These are phyloP conservation scores for Blastomyces gilchristii DNA, from an alignment of 2,329 filamentous ascomycete species.

Conservation along the genomic window DNA sequence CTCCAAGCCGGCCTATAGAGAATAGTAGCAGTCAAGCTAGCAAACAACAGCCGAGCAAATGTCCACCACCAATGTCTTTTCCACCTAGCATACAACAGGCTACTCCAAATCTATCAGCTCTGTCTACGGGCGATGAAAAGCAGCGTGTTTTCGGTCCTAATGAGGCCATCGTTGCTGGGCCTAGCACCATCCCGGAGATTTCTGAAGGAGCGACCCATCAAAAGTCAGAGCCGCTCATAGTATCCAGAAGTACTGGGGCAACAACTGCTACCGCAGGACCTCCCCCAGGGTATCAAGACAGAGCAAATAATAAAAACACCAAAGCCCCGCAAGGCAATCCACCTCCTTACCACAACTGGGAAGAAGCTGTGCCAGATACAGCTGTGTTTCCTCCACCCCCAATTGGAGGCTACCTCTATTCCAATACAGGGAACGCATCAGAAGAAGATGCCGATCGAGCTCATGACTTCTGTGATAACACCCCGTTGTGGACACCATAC, in stretches of 20 bases:
- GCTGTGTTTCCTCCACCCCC: conserved; percentile 51
- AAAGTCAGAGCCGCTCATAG: conserved; percentile 12
- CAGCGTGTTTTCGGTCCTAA: conserved; percentile 10
- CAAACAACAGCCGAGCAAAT: background rate
- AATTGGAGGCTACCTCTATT: conserved; percentile 42
- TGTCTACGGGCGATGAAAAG: conserved; percentile 13
- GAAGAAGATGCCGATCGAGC: conserved; percentile 45
- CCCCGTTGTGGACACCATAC: conserved; percentile 43
- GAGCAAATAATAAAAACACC: background rate
- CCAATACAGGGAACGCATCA: conserved; percentile 48
- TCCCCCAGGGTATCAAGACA: conserved; percentile 7
- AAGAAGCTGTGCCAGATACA: conserved; percentile 48
- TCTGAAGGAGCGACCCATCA: conserved; percentile 9
- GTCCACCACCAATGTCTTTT: background rate
- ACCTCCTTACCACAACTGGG: conserved; percentile 54
- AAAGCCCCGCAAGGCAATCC: conserved; percentile 28
- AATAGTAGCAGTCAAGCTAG: background rate
- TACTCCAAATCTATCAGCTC: background rate
- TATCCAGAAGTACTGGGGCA: conserved; percentile 7
- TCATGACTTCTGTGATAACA: conserved; percentile 44
- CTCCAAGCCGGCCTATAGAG: conserved; percentile 9
- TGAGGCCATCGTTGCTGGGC: background rate
- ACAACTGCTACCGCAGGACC: conserved; percentile 14
- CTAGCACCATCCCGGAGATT: conserved; percentile 1
- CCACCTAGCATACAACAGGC: background rate